phyloP scores from a whole-genome alignment of 495 filamentous ascomycete genomes.

The Hypoxylon crocopeplum region DNA sequence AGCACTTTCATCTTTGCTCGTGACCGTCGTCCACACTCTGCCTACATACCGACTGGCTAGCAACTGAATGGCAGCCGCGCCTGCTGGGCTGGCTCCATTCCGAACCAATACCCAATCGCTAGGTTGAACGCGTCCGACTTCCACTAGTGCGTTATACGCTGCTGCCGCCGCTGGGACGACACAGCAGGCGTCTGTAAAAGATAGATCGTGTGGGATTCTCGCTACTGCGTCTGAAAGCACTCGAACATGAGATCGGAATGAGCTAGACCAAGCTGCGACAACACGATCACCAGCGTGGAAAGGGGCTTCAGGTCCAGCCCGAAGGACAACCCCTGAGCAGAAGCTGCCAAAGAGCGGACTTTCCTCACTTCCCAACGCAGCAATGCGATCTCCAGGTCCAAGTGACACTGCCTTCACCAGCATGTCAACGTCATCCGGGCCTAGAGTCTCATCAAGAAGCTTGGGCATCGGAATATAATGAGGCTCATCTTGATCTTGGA shows the following conservation, averaged over 20 bases:
- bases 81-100: not conserved
- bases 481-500: not conserved
- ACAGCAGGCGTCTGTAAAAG: conserved; percentile 49
- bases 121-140: not conserved
- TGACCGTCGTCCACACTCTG: conserved; percentile 6
- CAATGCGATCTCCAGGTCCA: not conserved
- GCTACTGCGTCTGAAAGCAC: not conserved
- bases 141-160: conserved; percentile 46
- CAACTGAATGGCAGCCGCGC: not conserved
- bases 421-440: not conserved
- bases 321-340: not conserved
- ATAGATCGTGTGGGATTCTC: conserved; percentile 44
- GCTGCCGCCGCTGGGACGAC: conserved; percentile 52
- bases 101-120: not conserved
- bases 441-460: not conserved
- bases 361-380: not conserved
- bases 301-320: not conserved
- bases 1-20: not conserved
- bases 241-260: conserved; percentile 27
- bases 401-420: not conserved
- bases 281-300: conserved; percentile 50
- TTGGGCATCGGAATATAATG: not conserved
- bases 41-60: not conserved
- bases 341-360: not conserved
- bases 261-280: conserved; percentile 40